A percentile compares a stretch with the other conserved stretches of the same genome.
These are phyloP conservation scores for Boletus barrowsii DNA, from an alignment of 768 basidiomycete species.

Conservation along the genomic window DNA sequence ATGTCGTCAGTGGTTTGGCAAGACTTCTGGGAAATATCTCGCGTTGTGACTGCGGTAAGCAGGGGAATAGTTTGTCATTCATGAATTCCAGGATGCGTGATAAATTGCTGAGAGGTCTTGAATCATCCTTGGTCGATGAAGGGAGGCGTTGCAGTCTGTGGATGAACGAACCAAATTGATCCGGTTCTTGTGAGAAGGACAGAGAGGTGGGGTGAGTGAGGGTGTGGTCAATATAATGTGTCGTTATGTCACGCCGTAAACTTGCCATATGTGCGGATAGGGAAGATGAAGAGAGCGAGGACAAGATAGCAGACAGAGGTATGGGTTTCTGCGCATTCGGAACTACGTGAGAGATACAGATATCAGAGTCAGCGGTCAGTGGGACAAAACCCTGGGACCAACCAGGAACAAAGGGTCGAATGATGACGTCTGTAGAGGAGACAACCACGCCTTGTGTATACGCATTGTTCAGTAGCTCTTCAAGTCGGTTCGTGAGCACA, in stretches of 20 bases:
- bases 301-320: conserved; percentile 51
- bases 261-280: conserved; percentile 55
- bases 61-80: conserved; percentile 50
- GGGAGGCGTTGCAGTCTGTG: conserved; percentile 49
- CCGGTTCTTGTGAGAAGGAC: conserved; percentile 33
- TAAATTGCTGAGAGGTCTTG: conserved; percentile 49
- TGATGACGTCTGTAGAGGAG: conserved; percentile 45
- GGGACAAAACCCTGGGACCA: conserved; percentile 32
- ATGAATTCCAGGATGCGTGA: conserved; percentile 63
- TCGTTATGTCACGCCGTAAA: conserved; percentile 61
- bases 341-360: conserved; percentile 39
- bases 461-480: conserved; percentile 72
- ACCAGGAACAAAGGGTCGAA: conserved; percentile 53
- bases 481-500: conserved; percentile 52
- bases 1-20: conserved; percentile 54
- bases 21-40: conserved; percentile 54
- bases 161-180: conserved; percentile 33
- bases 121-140: conserved; percentile 38
- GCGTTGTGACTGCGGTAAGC: conserved; percentile 47
- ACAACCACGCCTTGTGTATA: conserved; percentile 58
- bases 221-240: conserved; percentile 56
- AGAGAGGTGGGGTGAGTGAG: conserved; percentile 53
- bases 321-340: conserved; percentile 51
- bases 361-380: neutral
- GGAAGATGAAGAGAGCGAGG: conserved; percentile 54